Percentiles rank a stretch among this genome's conserved stretches.
phyloP scores from a whole-genome alignment of 305 asterid species.

The Fraxinus dipetala region DNA sequence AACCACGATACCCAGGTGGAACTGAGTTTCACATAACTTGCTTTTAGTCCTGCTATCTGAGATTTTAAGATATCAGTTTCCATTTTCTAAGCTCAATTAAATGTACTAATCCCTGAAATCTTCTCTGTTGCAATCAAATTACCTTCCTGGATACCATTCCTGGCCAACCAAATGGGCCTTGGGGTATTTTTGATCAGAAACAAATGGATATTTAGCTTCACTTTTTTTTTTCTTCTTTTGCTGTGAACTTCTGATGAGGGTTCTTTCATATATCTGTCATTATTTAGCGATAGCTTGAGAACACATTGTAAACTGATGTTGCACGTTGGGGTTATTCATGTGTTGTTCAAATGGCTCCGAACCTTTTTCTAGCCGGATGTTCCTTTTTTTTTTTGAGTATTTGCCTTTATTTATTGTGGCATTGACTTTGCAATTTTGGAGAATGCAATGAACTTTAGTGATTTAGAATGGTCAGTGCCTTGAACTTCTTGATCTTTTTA shows the following conservation, averaged over 20 bases:
- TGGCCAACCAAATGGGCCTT: neutral
- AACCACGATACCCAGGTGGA: neutral
- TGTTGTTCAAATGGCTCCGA: neutral
- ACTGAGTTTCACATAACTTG: neutral
- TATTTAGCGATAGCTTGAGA: neutral
- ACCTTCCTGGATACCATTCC: neutral
- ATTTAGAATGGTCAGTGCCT: neutral
- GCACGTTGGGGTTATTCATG: neutral
- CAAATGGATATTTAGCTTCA: neutral
- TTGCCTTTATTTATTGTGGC: neutral
- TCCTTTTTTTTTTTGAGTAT: neutral
- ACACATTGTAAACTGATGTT: neutral
- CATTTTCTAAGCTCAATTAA: neutral
- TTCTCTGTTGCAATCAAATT: neutral
- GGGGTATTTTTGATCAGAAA: neutral
- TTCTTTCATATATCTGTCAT: neutral
- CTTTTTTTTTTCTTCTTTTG: neutral
- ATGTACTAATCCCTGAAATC: neutral
- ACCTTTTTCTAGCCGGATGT: neutral
- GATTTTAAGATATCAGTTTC: neutral
- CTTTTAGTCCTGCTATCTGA: neutral
- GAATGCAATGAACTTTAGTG: neutral
- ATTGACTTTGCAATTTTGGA: neutral
- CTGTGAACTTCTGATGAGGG: neutral
- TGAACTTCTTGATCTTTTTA: neutral